phyloP scores from a whole-genome alignment of 2,329 filamentous ascomycete genomes.

The Fusarium brachygibbosum region DNA sequence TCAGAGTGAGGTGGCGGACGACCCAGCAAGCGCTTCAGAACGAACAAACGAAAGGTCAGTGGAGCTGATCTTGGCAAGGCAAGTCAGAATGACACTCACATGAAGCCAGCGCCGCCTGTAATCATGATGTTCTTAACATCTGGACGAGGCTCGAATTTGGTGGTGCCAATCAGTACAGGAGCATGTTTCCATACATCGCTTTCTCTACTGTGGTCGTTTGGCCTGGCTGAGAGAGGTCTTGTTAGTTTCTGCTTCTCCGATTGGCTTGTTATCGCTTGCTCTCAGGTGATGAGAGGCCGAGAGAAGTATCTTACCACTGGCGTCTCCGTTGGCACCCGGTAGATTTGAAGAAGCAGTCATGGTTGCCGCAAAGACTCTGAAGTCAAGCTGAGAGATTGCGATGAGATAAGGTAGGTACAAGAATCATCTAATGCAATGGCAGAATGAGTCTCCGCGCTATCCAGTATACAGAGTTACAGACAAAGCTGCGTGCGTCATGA shows the following conservation, averaged over 20 bases:
- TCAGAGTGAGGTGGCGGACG: slow-evolving; percentile 80
- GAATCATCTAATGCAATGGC: not conserved
- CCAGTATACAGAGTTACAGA: slow-evolving; percentile 10
- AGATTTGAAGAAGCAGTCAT: slow-evolving; percentile 38
- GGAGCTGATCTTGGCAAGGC: slow-evolving; percentile 24
- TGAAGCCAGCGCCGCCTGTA: slow-evolving; percentile 87
- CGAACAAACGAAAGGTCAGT: slow-evolving; percentile 37
- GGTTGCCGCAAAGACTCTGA: not conserved
- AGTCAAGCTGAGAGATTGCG: slow-evolving; percentile 6
- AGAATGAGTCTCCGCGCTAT: slow-evolving; percentile 15
- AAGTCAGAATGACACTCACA: slow-evolving; percentile 66
- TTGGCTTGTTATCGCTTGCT: slow-evolving; percentile 11
- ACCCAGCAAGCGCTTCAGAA: slow-evolving; percentile 80
- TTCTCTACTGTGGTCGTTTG: slow-evolving; percentile 54
- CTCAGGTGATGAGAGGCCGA: not conserved
- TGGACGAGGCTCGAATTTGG: slow-evolving; percentile 75
- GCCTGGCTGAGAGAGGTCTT: slow-evolving; percentile 20
- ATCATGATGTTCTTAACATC: slow-evolving; percentile 86
- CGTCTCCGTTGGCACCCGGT: slow-evolving; percentile 26
- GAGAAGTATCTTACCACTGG: slow-evolving; percentile 26
- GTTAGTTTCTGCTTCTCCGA: not conserved
- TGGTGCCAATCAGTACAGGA: slow-evolving; percentile 76
- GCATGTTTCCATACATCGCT: slow-evolving; percentile 78
- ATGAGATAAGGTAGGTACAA: not conserved
- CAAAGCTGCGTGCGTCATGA: slow-evolving; percentile 36